Evolutionary conservation across 2,329 filamentous ascomycete genomes (phyloP), one percentile per base, ranked within the genome.

Genomic region (Aspergillus quadrilineatus): DNA sequence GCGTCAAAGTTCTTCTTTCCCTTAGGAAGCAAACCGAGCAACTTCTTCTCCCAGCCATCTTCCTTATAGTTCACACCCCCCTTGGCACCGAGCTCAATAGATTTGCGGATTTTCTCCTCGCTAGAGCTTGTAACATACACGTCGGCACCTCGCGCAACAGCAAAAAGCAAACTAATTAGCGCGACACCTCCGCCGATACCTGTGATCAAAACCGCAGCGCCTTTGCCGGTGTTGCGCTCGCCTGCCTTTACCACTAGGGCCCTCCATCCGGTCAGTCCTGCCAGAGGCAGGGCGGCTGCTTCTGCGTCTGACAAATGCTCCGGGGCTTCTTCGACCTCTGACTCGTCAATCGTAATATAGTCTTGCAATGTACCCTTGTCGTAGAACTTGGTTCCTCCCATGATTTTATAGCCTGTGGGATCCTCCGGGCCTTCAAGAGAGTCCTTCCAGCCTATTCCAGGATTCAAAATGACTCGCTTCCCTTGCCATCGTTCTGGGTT

Each of bases 181-280:
- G 93, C 93, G 1, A 97, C 93, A 43, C 93, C 93, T 36, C 93
- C 93, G 0, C 93, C 93, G 72, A 97, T 95, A 0, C 93, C 93
- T 4, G 93, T 97, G 42, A 97, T 77, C 32, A 97, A 78, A 4
- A 97, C 80, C 68, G 95, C 96, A 59, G 83, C 77, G 2, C 90
- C 90, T 0, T 72, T 64, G 4, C 69, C 63, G 14, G 75, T 71
- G 55, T 79, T 79, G 46, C 76, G 73, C 62, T 87, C 85, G 4
- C 81, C 83, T 48, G 82, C 86, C 80, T 97, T 97, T 6, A 84
- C 88, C 50, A 94, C 84, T 43, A 95, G 77, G 0, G 92, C 93
- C 44, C 94, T 81, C 91, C 91, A 97, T 6, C 84, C 93, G 1
- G 93, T 97, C 58, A 97, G 70, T 0, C 92, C 93, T 0, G 90